A percentile compares a stretch with the other conserved stretches of the same genome.
phyloP scores from a whole-genome alignment of 225 moss, liverwort and hornwort species.

The Climacium dendroides region DNA sequence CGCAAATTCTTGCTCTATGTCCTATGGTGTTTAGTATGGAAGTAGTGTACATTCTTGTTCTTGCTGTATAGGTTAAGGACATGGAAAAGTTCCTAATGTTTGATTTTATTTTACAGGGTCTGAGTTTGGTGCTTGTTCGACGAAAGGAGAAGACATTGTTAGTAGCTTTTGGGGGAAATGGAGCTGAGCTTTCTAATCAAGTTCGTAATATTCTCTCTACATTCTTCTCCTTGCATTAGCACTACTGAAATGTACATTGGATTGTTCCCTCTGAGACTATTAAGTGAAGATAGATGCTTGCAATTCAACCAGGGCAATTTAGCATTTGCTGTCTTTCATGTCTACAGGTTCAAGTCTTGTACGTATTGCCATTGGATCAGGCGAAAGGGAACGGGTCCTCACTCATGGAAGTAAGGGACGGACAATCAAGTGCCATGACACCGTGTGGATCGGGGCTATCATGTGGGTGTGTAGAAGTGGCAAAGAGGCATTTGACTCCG shows the following conservation, averaged over 20 bases:
- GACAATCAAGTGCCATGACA: background rate
- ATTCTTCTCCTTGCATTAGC: background rate
- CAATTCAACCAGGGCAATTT: background rate
- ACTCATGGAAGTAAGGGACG: background rate
- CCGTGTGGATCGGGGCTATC: constrained; percentile 34
- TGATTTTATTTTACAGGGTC: constrained; percentile 30
- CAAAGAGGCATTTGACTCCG: constrained; percentile 35
- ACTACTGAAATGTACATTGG: background rate
- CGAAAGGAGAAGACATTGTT: constrained; percentile 53
- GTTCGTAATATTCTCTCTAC: background rate
- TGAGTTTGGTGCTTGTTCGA: constrained; percentile 60
- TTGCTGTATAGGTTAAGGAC: background rate
- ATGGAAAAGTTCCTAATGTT: background rate
- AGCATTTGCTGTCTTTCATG: background rate
- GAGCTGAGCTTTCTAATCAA: constrained; percentile 31
- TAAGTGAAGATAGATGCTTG: background rate
- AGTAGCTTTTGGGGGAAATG: constrained; percentile 70
- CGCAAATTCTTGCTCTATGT: background rate
- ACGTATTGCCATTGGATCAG: constrained; percentile 7
- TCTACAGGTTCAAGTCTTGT: constrained; percentile 32
- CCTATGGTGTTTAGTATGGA: background rate
- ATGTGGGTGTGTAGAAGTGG: constrained; percentile 65
- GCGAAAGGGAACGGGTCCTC: constrained; percentile 23
- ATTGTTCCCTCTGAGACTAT: background rate
- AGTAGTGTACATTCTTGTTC: background rate